These are phyloP conservation scores for Penicillium sp. DNA, from an alignment of 2,329 filamentous ascomycete genomes.

Conservation along the genomic window DNA sequence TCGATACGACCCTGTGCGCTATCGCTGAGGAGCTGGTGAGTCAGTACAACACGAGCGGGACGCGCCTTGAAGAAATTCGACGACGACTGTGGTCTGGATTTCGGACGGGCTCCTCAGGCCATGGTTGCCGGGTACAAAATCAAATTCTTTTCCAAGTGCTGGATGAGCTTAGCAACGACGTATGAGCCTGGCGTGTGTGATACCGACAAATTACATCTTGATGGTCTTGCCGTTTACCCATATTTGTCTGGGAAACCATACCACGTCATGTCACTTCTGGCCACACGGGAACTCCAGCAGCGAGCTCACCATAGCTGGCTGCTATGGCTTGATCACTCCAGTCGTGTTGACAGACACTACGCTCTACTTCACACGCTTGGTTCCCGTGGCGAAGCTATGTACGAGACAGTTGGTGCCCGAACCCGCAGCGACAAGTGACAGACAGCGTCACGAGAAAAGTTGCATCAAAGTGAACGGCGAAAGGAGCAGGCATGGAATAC, in stretches of 20 bases:
- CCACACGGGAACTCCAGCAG: conserved; percentile 82
- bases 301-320: conserved; percentile 74
- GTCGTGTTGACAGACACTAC: conserved; percentile 78
- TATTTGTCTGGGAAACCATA: conserved; percentile 48
- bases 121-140: conserved; percentile 37
- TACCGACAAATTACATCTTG: no score
- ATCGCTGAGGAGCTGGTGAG: conserved; percentile 36
- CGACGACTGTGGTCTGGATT: conserved; percentile 34
- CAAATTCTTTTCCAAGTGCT: conserved; percentile 41
- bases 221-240: no score
- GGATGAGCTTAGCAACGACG: conserved; percentile 34
- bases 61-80: conserved; percentile 35
- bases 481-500: conserved; percentile 64
- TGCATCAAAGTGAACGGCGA: conserved; percentile 72
- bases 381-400: conserved; percentile 86
- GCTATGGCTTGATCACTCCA: conserved; percentile 73
- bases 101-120: conserved; percentile 22
- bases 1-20: conserved; percentile 36
- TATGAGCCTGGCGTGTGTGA: conserved; percentile 17
- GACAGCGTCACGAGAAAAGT: conserved; percentile 67
- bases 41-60: conserved; percentile 34
- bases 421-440: conserved; percentile 58
- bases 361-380: conserved; percentile 91
- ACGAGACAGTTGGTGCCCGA: conserved; percentile 62
- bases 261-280: conserved; percentile 69